phyloP scores from a whole-genome alignment of 495 filamentous ascomycete genomes.

The Penicillium coffeae region DNA sequence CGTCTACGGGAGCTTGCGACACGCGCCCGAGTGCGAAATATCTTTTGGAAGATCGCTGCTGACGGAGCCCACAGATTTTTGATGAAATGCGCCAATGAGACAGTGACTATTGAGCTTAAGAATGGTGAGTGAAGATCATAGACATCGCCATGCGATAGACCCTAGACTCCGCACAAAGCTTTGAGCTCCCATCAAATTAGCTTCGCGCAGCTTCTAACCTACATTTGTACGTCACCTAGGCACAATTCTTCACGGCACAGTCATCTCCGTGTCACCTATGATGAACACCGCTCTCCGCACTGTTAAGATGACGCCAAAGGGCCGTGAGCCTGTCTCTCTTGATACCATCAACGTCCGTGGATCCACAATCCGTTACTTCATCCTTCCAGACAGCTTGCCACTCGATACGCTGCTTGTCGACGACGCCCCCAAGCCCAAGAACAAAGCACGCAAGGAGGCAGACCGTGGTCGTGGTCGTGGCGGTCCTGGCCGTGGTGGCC shows the following conservation, averaged over 20 bases:
- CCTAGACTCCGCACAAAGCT: neutral
- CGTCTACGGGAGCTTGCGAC: slow-evolving; percentile 6
- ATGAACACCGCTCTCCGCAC: slow-evolving; percentile 95
- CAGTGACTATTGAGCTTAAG: slow-evolving; percentile 95
- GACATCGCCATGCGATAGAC: neutral
- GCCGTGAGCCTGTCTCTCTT: slow-evolving; percentile 77
- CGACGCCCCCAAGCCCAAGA: slow-evolving; percentile 96
- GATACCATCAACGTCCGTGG: slow-evolving; percentile 97
- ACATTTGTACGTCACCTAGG: slow-evolving; percentile 45
- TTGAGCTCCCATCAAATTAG: neutral
- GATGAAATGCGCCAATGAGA: slow-evolving; percentile 98
- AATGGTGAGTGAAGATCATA: slow-evolving; percentile 62
- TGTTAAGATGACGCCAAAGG: slow-evolving; percentile 89
- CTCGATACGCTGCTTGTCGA: slow-evolving; percentile 93
- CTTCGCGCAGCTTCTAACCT: slow-evolving; percentile 1
- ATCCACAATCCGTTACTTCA: slow-evolving; percentile 87
- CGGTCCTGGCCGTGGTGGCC: slow-evolving; percentile 53
- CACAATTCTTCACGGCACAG: slow-evolving; percentile 92
- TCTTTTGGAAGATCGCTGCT: slow-evolving; percentile 14
- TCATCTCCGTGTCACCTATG: slow-evolving; percentile 87
- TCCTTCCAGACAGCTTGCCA: slow-evolving; percentile 90
- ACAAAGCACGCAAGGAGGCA: slow-evolving; percentile 95
- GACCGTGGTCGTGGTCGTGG: slow-evolving; percentile 55
- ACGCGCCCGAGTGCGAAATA: slow-evolving; percentile 11
- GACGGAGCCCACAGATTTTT: slow-evolving; percentile 64